These are phyloP conservation scores for Cladochytrium replicatum DNA, from an alignment of 192 early-diverging fungal genomes.

Conservation along the genomic window DNA sequence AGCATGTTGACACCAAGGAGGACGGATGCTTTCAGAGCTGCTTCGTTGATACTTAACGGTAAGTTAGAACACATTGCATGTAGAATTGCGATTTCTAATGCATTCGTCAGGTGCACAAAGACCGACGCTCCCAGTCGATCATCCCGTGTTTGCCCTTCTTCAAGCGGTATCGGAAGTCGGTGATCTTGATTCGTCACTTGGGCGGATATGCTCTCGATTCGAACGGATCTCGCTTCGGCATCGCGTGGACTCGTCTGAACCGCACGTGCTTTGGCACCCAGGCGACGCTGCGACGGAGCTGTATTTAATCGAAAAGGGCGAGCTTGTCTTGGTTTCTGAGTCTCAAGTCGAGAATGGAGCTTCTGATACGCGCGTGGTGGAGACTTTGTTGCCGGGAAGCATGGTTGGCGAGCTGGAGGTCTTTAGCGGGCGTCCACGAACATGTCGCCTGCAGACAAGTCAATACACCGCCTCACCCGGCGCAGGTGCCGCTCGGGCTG, in stretches of 20 bases:
- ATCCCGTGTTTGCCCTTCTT: too few species aligned
- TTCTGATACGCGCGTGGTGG: slow-evolving; percentile 37
- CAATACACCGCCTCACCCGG: too few species aligned
- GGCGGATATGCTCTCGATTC: background rate
- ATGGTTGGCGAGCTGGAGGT: slow-evolving; percentile 80
- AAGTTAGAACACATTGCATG: too few species aligned
- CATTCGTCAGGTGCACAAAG: too few species aligned
- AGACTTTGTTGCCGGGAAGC: slow-evolving; percentile 89
- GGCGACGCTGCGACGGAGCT: slow-evolving; percentile 51
- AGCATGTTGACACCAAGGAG: slow-evolving; percentile 21
- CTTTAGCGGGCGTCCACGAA: slow-evolving; percentile 36
- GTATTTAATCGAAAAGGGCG: slow-evolving; percentile 69
- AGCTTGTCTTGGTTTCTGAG: slow-evolving; percentile 36
- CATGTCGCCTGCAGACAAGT: slow-evolving; percentile 19
- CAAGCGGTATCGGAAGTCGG: slow-evolving; percentile 21
- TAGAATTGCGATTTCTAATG: too few species aligned
- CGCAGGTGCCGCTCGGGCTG: too few species aligned
- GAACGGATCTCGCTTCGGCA: too few species aligned
- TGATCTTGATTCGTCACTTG: slow-evolving; percentile 6
- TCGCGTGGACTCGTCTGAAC: slow-evolving; percentile 38
- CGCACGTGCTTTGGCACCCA: slow-evolving; percentile 56
- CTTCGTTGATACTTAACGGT: slow-evolving; percentile 18
- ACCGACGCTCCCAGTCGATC: too few species aligned
- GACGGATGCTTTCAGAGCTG: slow-evolving; percentile 12
- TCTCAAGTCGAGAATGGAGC: slow-evolving; percentile 19